Base-by-base conservation (phyloP, 768 basidiomycete genomes). In the Russula virescens region DNA sequence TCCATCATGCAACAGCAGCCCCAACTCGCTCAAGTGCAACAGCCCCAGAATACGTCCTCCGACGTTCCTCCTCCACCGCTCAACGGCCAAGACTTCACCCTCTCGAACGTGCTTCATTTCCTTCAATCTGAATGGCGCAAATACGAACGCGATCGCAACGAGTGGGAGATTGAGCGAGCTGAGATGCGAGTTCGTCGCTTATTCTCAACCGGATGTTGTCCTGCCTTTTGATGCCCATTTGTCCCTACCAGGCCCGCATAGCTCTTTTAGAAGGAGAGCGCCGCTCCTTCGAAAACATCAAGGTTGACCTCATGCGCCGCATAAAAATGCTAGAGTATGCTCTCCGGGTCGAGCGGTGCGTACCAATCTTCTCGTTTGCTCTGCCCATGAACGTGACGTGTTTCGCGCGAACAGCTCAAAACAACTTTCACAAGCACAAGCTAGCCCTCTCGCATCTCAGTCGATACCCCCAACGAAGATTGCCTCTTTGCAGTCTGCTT, bases 271-370 rank as follows among this genome's bases (percentile, higher is more conserved):
- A 99, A 73, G 97, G 97, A 58, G 95, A 98, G 73, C 87, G 94
- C 61, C 84, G 96, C 66, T 97, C 94, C 0, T 96, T 95, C 69
- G 97, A 99, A 75, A 98, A 98, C 73, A 86, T 96, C 65, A 93
- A 97, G 75, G 82, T 94, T 65, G 97, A 98, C 76, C 81, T 98
- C 38, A 88, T 95, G 83, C 86, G 95, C 64, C 86, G 97, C 62
- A 97, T 98, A 68, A 97, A 97, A 83, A 97, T 99, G 96, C 85
- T 99, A 55, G 97, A 99, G 76, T 98, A 94, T 75, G 97, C 96
- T 45, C 79, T 99, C 52, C 86, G 94, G 51, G 87, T 95, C 79
- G 97, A 99, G 78, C 86, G 97, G 95, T 97, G 66, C 70, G 83
- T 79, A n/a, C 64, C 60, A 62, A 43, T 28, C 64, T 51, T 61